Conservation (phyloP, 768 basidiomycete species). For the Chlorophyllum brunneum region DNA sequence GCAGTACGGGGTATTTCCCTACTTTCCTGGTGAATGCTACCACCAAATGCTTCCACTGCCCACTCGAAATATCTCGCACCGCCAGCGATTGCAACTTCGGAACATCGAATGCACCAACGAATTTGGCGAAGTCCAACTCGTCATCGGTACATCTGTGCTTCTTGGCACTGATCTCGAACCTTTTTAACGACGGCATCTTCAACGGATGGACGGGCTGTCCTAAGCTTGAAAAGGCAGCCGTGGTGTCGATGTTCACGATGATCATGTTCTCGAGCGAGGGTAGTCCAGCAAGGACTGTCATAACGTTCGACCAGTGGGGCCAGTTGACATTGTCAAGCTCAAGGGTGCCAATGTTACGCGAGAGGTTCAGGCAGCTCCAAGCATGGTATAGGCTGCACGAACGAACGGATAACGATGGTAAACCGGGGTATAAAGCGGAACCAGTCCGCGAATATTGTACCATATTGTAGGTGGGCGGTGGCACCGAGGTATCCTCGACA, state of each 20-base stretch:
- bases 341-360: constrained; percentile 20
- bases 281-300: constrained; percentile 19
- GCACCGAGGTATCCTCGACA: constrained; percentile 19
- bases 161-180: constrained; percentile 20
- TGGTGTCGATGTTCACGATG: constrained; percentile 20
- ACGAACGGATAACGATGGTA: constrained; percentile 17
- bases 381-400: constrained; percentile 20
- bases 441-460: constrained; percentile 19
- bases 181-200: constrained; percentile 20
- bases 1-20: constrained; percentile 9
- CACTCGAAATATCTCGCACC: constrained; percentile 7
- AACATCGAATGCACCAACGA: constrained; percentile 22
- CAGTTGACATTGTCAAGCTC: constrained; percentile 21
- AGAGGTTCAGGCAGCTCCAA: constrained; percentile 16
- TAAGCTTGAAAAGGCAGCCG: constrained; percentile 14
- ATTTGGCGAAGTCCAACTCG: constrained; percentile 18
- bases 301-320: constrained; percentile 17
- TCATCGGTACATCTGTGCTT: not conserved
- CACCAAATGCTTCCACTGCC: constrained; percentile 10
- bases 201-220: constrained; percentile 12
- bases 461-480: constrained; percentile 16
- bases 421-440: constrained; percentile 6
- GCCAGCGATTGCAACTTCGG: constrained; percentile 12
- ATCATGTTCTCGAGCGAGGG: constrained; percentile 21
- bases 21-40: constrained; percentile 6